Evolutionary conservation across 352 stramenopile species (phyloP), one percentile per base, ranked within the genome.

Genomic region (Albugo candida): DNA sequence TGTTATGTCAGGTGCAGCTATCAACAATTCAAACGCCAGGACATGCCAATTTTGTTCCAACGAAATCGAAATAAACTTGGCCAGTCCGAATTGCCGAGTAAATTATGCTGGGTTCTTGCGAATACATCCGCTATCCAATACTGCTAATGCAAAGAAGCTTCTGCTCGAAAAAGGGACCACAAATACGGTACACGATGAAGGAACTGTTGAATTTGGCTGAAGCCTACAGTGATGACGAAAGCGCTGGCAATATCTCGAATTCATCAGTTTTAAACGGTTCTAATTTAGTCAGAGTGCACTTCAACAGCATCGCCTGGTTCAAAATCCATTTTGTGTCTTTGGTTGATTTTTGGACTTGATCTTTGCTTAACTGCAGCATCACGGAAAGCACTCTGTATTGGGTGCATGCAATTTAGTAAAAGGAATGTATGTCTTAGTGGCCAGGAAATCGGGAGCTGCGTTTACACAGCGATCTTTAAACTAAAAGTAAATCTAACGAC

Each of bases 121-220:
- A 60, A 95, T 88, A 60, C 88, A 94, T 45, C 75, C 81, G 52
- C 86, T 58, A 60, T 92, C 59, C 53, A 93, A 45, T 49, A 94
- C 61, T 61, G 83, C 52, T 70, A 92, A 61, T 93, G 70, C 60
- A 85, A 48, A 51, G 85, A 88, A 47, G 85, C 65, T 83, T 88
- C 56, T 88, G 75, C 61, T 88, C 75, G 63, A 83, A 88, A 31
- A 72, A 72, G 56, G 81, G 84, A 49, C 75, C 75, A 51, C 72
- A 72, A 64, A 88, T 83, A 54, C 85, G 75, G 69, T 84, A 46
- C 36, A 10, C 24, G 24, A 8, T 37, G 6, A 49, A 16, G 47
- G 20, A 35, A 59, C 19, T 13, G 13, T 36, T 35, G 41, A 11
- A 18, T 20, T 4, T 0, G 37, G 0, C 1, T 40, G 38, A 20